These are phyloP conservation scores for Chaetomiaceae sp. DNA, from an alignment of 2,329 filamentous ascomycete genomes.

Conservation along the genomic window DNA sequence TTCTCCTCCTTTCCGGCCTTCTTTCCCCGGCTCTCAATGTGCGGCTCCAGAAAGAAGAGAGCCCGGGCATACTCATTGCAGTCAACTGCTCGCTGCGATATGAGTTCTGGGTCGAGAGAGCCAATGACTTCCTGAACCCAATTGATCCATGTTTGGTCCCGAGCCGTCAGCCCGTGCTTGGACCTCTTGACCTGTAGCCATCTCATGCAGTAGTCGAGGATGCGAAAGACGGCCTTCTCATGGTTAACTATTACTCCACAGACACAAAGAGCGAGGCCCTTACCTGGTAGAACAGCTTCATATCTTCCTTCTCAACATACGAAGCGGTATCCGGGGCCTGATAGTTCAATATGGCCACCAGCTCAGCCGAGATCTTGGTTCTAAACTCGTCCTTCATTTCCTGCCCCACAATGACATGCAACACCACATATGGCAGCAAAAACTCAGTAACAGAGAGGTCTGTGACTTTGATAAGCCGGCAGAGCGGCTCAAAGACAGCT, in stretches of 20 bases:
- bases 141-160: conserved; percentile 47
- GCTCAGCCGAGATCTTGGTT: conserved; percentile 63
- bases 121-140: conserved; percentile 50
- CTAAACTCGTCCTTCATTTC: conserved; percentile 40
- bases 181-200: conserved; percentile 78
- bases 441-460: conserved; percentile 85
- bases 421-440: conserved; percentile 77
- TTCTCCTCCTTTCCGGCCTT: conserved; percentile 48
- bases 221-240: conserved; percentile 73
- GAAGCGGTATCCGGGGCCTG: conserved; percentile 47
- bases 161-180: conserved; percentile 29
- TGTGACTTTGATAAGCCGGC: conserved; percentile 77
- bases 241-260: conserved; percentile 18
- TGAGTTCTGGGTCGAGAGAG: conserved; percentile 68
- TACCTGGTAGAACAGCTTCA: conserved; percentile 84
- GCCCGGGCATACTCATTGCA: conserved; percentile 91
- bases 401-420: conserved; percentile 78
- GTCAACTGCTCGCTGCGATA: conserved; percentile 80
- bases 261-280: conserved; percentile 27
- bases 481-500: conserved; percentile 75
- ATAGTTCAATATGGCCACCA: conserved; percentile 69
- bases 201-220: conserved; percentile 84
- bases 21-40: conserved; percentile 54
- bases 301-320: conserved; percentile 65
- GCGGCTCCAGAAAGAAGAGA: conserved; percentile 90